Percentiles rank a stretch among this genome's conserved stretches.
Conservation (phyloP, 1,284 basidiomycete genomes). For the Boletus holoroseus region DNA sequence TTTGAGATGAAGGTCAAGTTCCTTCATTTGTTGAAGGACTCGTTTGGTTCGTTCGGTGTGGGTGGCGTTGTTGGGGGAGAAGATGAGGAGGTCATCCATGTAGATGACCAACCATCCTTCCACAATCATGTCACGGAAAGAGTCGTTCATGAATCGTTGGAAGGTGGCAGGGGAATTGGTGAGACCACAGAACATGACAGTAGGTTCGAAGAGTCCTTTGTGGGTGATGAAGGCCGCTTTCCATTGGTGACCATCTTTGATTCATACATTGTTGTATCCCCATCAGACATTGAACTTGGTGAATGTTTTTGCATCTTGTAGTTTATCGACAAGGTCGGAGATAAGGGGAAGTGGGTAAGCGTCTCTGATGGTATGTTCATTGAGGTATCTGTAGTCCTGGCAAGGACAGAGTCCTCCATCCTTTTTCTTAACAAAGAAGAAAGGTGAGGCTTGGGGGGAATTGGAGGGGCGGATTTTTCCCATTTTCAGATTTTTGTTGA, state of each 20-base stretch:
- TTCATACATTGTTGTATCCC: no score
- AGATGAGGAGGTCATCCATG: not conserved
- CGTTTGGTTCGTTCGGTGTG: not conserved
- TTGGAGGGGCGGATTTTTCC: no score
- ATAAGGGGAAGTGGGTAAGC: not conserved
- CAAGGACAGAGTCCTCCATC: not conserved
- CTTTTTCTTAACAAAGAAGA: not conserved
- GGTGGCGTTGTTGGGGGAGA: not conserved
- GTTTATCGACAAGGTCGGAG: not conserved
- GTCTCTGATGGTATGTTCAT: not conserved
- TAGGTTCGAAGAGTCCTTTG: not conserved
- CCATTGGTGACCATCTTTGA: not conserved
- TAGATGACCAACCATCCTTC: no score
- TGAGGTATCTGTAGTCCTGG: not conserved
- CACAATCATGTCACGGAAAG: fast-evolving
- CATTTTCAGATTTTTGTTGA: no score
- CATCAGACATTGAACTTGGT: not conserved
- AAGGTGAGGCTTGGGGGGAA: not conserved
- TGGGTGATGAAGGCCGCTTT: not conserved
- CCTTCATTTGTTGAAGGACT: not conserved
- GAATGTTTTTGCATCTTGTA: no score
- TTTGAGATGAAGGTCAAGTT: not conserved
- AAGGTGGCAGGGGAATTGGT: not conserved
- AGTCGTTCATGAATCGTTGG: no score
- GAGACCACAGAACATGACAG: not conserved